Evolutionary conservation across 306 rosid genomes (phyloP).

Genomic region (Cyamopsis tetragonoloba): DNA sequence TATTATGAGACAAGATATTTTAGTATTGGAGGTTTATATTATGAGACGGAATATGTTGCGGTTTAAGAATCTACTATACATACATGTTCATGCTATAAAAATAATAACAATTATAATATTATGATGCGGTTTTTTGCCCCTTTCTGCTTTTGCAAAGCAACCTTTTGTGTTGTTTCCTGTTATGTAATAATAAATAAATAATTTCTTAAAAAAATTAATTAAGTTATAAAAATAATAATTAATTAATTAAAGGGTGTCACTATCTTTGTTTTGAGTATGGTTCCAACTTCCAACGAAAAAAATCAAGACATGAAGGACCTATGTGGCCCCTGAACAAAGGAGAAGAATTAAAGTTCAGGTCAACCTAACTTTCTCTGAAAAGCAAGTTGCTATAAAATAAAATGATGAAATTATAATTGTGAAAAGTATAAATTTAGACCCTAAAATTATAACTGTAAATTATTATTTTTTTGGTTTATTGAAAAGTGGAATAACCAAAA

Average conservation of each 20-base stretch:
- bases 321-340: not conserved
- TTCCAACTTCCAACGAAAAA: not conserved
- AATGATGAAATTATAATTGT: too few relatives aligned
- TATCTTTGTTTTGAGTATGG: not conserved
- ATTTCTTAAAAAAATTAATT: too few relatives aligned
- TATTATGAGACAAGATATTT: too few relatives aligned
- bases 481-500: too few relatives aligned
- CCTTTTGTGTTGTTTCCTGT: slow-evolving; percentile 26
- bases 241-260: not conserved
- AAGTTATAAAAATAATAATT: too few relatives aligned
- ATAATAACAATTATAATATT: not conserved
- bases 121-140: not conserved
- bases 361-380: not conserved
- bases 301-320: slow-evolving; percentile 1
- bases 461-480: too few relatives aligned
- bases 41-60: too few relatives aligned
- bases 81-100: not conserved
- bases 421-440: too few relatives aligned
- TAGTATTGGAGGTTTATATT: too few relatives aligned
- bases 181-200: slow-evolving; percentile 18
- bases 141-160: slow-evolving; percentile 11
- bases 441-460: too few relatives aligned
- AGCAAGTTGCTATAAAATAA: slow-evolving; percentile 13
- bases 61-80: slow-evolving; percentile 4
- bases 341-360: not conserved